phyloP scores from a whole-genome alignment of 768 basidiomycete species.

The Tephrocybe sp. region DNA sequence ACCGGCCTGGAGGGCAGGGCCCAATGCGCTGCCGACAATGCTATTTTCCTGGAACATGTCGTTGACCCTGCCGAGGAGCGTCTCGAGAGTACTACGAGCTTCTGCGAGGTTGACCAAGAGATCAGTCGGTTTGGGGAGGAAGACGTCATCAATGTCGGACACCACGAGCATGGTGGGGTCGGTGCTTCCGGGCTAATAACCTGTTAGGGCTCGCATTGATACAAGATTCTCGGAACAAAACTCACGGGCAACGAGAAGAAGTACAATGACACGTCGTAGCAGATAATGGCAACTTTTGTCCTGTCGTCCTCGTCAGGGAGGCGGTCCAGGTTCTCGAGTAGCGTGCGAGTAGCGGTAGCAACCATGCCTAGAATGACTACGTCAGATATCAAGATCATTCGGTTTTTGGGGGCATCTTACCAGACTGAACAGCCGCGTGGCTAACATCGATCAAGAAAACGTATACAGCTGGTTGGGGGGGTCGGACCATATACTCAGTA shows the following conservation, averaged over 20 bases:
- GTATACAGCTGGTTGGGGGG: slow-evolving; percentile 96
- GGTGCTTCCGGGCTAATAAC: slow-evolving; percentile 53
- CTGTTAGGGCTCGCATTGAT: background rate
- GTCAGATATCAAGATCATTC: background rate
- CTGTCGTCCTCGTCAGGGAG: slow-evolving; percentile 59
- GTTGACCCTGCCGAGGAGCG: slow-evolving; percentile 75
- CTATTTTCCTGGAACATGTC: slow-evolving; percentile 99
- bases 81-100: slow-evolving; percentile 74
- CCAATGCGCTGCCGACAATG: slow-evolving; percentile 46
- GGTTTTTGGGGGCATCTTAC: slow-evolving; percentile 32
- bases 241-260: slow-evolving; percentile 64
- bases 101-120: slow-evolving; percentile 94
- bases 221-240: background rate
- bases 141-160: slow-evolving; percentile 87
- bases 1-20: slow-evolving; percentile 80
- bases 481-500: slow-evolving; percentile 98
- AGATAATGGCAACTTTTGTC: slow-evolving; percentile 90
- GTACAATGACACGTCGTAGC: slow-evolving; percentile 88
- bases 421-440: slow-evolving; percentile 86
- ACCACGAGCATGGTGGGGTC: slow-evolving; percentile 97
- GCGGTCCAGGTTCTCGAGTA: slow-evolving; percentile 91
- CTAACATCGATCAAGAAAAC: slow-evolving; percentile 97
- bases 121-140: slow-evolving; percentile 94
- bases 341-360: slow-evolving; percentile 94
- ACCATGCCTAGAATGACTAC: slow-evolving; percentile 73